Base-by-base conservation (phyloP, 768 basidiomycete species). In the Trametopsis cervina region DNA sequence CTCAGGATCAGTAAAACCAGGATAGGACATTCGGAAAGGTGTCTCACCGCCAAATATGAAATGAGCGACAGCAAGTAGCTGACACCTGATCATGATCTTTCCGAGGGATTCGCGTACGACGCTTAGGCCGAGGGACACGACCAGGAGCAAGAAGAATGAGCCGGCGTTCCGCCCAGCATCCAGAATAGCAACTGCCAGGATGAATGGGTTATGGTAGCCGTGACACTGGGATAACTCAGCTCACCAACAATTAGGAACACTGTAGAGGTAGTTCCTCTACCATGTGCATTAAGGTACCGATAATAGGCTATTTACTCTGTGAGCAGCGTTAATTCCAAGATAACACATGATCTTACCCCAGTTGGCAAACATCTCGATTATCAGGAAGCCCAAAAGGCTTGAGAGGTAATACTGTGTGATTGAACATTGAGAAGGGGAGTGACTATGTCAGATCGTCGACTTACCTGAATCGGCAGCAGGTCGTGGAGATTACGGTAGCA, bases 91-190 rank as follows among this genome's bases (percentile, higher is more conserved):
- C 93, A 98, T 95, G 6, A 83, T 83, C 5, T 69, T 69, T 0
- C 91, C 95, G 10, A 99, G 71, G 5, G 85, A 83, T 57, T 97
- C 93, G 33, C 85, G 78, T 22, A 97, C 91, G 23, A 98, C 91
- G 54, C 88, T 90, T 35, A 96, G 71, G 27, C 96, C 96, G 57
- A 97, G 78, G 3, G 89, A 84, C 21, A 97, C 94, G 39, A 98
- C 83, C 18, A 97, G 72, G 18, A 99, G 75, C 74, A 98, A 80
- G 69, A 98, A 97, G 70, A 98, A 93, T 1, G 90, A 93, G 63
- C 94, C 74, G 1, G 92, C 88, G 60, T 98, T 98, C 40, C 96
- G 72, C 4, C 88, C 94, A 7, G 96, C 95, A 58, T 97, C 94
- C 38, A 98, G 71, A 51, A 94, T 89, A n/a, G 93, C 87, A 35